Percentiles rank a stretch among this genome's conserved stretches.
These are phyloP conservation scores for Coniophora puteana DNA, from an alignment of 1,284 basidiomycete genomes.

Conservation along the genomic window DNA sequence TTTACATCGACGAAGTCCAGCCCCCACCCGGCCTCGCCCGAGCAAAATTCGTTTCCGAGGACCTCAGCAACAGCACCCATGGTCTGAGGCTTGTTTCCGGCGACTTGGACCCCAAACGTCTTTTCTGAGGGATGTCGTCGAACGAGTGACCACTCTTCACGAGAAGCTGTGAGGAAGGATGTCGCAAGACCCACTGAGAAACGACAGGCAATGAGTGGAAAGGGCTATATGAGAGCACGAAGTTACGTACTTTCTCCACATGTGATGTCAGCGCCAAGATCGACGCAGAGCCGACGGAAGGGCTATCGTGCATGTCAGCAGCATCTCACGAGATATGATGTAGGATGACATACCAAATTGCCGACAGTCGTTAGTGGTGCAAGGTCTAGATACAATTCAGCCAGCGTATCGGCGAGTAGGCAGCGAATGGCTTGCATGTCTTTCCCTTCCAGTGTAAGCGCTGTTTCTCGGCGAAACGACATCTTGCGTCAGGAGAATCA, in stretches of 20 bases:
- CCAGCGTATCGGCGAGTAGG: background rate
- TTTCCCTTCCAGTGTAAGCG: slow-evolving; percentile 84
- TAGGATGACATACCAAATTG: slow-evolving; percentile 63
- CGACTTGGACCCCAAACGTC: slow-evolving; percentile 90
- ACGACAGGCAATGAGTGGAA: slow-evolving; percentile 1
- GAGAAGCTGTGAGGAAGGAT: slow-evolving; percentile 79
- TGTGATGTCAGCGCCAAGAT: slow-evolving; percentile 91
- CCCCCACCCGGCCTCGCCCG: slow-evolving; percentile 35
- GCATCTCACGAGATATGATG: too few relatives aligned
- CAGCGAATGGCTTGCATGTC: slow-evolving; percentile 57
- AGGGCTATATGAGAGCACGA: background rate
- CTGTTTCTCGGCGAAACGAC: slow-evolving; percentile 82
- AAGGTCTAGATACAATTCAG: slow-evolving; percentile 52
- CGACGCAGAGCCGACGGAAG: slow-evolving; percentile 86
- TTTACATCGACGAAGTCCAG: slow-evolving; percentile 95
- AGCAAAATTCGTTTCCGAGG: slow-evolving; percentile 69
- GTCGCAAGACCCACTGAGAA: slow-evolving; percentile 74
- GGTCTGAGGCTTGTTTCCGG: slow-evolving; percentile 72
- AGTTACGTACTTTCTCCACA: slow-evolving; percentile 80
- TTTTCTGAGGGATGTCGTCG: slow-evolving; percentile 84
- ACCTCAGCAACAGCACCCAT: slow-evolving; percentile 86
- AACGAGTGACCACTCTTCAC: slow-evolving; percentile 90
- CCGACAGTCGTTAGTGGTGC: slow-evolving; percentile 96
- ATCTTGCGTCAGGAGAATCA: slow-evolving; percentile 64
- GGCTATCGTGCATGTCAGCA: slow-evolving; percentile 53